Evolutionary conservation across 345 rosid genomes (phyloP).

Genomic region (Eucalyptus tenuipes): DNA sequence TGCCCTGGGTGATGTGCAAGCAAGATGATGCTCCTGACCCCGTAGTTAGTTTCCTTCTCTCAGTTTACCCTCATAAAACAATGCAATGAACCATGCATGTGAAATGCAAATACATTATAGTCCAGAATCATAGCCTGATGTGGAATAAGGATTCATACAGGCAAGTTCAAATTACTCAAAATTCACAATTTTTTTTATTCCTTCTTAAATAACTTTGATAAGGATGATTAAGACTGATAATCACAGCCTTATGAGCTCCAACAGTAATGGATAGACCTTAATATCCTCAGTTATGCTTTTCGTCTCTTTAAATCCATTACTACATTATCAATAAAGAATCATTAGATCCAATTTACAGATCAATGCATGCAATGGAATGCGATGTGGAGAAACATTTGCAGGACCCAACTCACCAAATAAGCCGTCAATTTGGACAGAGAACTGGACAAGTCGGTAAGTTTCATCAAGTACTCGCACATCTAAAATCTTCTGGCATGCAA

Average conservation of each 20-base stretch:
- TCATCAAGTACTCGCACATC: not conserved
- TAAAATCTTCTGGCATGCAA: not conserved
- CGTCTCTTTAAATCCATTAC: not conserved
- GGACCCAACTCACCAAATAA: constrained; percentile 79
- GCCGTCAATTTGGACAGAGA: constrained; percentile 88
- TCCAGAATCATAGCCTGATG: not conserved
- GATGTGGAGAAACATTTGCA: constrained; percentile 65
- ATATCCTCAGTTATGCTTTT: not conserved
- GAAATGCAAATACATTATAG: not conserved
- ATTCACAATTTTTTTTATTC: not conserved
- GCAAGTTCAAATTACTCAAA: not conserved
- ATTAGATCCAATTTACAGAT: constrained; percentile 18
- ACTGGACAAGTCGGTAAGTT: constrained; percentile 76
- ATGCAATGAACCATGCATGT: not conserved
- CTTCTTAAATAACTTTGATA: not conserved
- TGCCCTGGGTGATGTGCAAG: constrained; percentile 95
- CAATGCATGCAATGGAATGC: constrained; percentile 70
- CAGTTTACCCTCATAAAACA: not conserved
- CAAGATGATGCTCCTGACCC: constrained; percentile 83
- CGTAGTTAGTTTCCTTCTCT: constrained; percentile 32
- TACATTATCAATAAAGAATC: not conserved
- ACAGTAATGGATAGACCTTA: not conserved
- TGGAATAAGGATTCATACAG: not conserved
- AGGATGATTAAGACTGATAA: not conserved
- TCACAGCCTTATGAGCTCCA: not conserved